Evolutionary conservation across 768 basidiomycete genomes (phyloP), one percentile per base, ranked within the genome.

Genomic region (Agaricus subrufescens): DNA sequence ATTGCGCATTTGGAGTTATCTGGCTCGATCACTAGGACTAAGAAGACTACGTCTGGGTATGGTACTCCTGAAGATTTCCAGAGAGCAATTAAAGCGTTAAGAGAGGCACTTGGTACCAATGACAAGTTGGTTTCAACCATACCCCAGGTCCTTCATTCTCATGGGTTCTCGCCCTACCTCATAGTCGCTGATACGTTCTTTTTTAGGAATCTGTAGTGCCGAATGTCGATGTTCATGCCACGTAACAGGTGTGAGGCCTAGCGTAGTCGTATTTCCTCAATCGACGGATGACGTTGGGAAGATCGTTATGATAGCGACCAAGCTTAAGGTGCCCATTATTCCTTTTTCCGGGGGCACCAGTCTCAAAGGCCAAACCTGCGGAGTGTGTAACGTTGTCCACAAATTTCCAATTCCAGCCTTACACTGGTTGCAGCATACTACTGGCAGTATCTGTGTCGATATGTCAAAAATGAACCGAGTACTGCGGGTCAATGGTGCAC

Each of bases 301-400:
- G 61, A 78, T 93, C 46, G 87, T 95, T 48, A 82, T 86, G 57
- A 77, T 89, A 44, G 88, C 93, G 3, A 79, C 77, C 39, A 85
- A 85, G 67, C 87, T 85, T 70, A 75, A 75, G 26, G 86, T 94
- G 72, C 94, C 93, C 0, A 69, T 95, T 23, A 82, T 81, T 1
- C 81, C 91, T 2, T 93, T 86, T 68, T 84, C 86, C 0, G 93
- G 89, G 10, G 93, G 86, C 1, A 95, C 93, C 0, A 84, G 81
- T 62, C 67, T 95, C 25, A 93, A 94, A 65, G 91, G 92, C 0
- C 87, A 91, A 59, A 84, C 79, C 59, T 72, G 79, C 37, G 83
- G 82, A 29, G 89, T 89, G 60, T 34, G 7, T 34, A 34, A n/a
- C 14, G 11, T 19, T 37, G 39, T 11, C 11, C 34, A 8, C 12